These are phyloP conservation scores for Botrytis cinerea DNA, from an alignment of 2,329 filamentous ascomycete species.

Conservation along the genomic window DNA sequence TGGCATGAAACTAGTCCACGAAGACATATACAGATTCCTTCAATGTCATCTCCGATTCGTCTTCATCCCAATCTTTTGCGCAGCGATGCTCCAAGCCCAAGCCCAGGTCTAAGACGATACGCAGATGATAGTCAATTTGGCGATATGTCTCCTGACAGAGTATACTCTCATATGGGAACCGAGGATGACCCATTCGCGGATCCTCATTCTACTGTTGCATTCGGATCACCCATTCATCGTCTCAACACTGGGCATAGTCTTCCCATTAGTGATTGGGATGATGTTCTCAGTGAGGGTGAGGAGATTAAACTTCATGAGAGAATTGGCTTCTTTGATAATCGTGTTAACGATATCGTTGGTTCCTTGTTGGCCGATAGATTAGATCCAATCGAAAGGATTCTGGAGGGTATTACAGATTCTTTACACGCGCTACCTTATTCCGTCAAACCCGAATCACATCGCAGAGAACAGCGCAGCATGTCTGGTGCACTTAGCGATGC, in stretches of 20 bases:
- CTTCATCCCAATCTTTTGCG: constrained; percentile 56
- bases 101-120: constrained; percentile 52
- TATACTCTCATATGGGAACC: constrained; percentile 50
- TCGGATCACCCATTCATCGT: constrained; percentile 59
- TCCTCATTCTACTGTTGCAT: constrained; percentile 45
- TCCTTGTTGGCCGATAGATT: constrained; percentile 74
- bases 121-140: constrained; percentile 11
- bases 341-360: constrained; percentile 84
- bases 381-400: constrained; percentile 76
- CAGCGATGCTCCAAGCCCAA: constrained; percentile 74
- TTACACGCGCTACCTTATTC: constrained; percentile 55
- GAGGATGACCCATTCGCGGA: constrained; percentile 42
- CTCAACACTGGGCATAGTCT: constrained; percentile 64
- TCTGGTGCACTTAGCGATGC: constrained; percentile 82
- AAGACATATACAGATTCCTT: constrained; percentile 44
- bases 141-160: constrained; percentile 44
- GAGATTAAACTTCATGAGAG: constrained; percentile 80
- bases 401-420: constrained; percentile 73
- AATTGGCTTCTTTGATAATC: constrained; percentile 86
- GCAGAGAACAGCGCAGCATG: constrained; percentile 62
- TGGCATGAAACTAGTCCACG: constrained; percentile 51
- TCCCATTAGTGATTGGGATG: constrained; percentile 89
- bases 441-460: constrained; percentile 55
- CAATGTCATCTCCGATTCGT: constrained; percentile 55
- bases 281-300: constrained; percentile 77